A percentile compares a stretch with the other conserved stretches of the same genome.
phyloP scores from a whole-genome alignment of 2,329 filamentous ascomycete genomes.

The Tolypocladium tundrense region DNA sequence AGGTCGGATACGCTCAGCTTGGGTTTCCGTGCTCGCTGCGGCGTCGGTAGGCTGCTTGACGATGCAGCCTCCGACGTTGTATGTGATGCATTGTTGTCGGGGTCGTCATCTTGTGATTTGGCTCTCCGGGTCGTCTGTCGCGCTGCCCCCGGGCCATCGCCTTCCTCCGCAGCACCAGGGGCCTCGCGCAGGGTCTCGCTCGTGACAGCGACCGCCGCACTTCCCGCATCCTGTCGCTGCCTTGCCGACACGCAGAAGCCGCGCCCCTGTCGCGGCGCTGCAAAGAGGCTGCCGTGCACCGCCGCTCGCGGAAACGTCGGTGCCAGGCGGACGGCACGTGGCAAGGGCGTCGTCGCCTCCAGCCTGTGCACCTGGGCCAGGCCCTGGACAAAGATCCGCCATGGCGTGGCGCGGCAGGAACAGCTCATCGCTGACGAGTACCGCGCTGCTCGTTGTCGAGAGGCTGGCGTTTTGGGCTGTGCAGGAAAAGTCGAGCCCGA shows the following conservation, averaged over 20 bases:
- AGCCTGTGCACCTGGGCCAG: conserved; percentile 29
- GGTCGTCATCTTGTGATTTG: not conserved
- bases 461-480: not conserved
- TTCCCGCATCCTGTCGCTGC: conserved; percentile 8
- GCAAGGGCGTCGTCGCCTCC: conserved; percentile 9
- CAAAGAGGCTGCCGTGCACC: not conserved
- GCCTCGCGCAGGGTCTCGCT: not conserved
- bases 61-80: not conserved
- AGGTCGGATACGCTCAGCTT: not conserved
- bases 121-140: not conserved
- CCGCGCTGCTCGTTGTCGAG: not conserved
- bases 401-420: conserved; percentile 32
- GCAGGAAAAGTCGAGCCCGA: conserved; percentile 1
- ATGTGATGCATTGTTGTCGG: not conserved
- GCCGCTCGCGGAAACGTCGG: not conserved
- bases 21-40: not conserved
- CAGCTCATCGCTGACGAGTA: conserved; percentile 31
- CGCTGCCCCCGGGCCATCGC: not conserved
- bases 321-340: not conserved
- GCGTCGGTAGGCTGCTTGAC: not conserved
- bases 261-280: not conserved
- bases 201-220: not conserved
- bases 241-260: conserved; percentile 11
- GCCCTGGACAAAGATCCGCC: conserved; percentile 37
- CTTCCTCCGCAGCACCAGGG: not conserved